Evolutionary conservation across 2,329 filamentous ascomycete genomes (phyloP).

Genomic region (Rutstroemia sp.): DNA sequence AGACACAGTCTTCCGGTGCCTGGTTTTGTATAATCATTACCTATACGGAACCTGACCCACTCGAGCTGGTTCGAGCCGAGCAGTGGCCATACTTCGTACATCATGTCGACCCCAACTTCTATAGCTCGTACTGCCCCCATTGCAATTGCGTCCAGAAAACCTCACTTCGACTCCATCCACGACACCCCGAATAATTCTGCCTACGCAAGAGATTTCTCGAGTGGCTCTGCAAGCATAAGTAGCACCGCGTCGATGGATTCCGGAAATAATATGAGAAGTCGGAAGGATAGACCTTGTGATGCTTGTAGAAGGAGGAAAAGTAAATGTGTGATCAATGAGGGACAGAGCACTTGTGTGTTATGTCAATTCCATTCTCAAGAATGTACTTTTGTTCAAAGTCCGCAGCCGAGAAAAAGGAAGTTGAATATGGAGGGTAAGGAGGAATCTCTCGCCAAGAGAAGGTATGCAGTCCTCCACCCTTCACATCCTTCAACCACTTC

Average conservation of each 20-base stretch:
- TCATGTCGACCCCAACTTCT: slow-evolving; percentile 39
- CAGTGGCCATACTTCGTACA: slow-evolving; percentile 9
- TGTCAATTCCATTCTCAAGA: slow-evolving; percentile 73
- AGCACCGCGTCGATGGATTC: slow-evolving; percentile 46
- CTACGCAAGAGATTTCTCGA: slow-evolving; percentile 24
- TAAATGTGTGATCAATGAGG: slow-evolving; percentile 73
- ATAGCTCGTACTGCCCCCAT: slow-evolving; percentile 57
- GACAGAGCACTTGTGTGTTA: slow-evolving; percentile 62
- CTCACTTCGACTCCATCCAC: slow-evolving; percentile 28
- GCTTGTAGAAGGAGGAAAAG: slow-evolving; percentile 67
- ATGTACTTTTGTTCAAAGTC: slow-evolving; percentile 72
- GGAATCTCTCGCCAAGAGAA: slow-evolving; percentile 58
- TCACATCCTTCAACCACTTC: not conserved
- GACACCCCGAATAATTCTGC: slow-evolving; percentile 16
- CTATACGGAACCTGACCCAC: not conserved
- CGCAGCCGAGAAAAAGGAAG: slow-evolving; percentile 74
- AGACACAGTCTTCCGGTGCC: slow-evolving; percentile 18
- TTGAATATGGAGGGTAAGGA: slow-evolving; percentile 50
- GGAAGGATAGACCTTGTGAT: slow-evolving; percentile 56
- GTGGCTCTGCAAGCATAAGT: slow-evolving; percentile 44
- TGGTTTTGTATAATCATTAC: slow-evolving; percentile 7
- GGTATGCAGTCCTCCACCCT: slow-evolving; percentile 40
- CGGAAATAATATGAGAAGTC: slow-evolving; percentile 36
- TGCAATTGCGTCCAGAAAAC: slow-evolving; percentile 56
- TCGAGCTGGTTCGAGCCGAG: slow-evolving; percentile 19